phyloP scores from a whole-genome alignment of 192 early-diverging fungal species.

The Linnemannia exigua region DNA sequence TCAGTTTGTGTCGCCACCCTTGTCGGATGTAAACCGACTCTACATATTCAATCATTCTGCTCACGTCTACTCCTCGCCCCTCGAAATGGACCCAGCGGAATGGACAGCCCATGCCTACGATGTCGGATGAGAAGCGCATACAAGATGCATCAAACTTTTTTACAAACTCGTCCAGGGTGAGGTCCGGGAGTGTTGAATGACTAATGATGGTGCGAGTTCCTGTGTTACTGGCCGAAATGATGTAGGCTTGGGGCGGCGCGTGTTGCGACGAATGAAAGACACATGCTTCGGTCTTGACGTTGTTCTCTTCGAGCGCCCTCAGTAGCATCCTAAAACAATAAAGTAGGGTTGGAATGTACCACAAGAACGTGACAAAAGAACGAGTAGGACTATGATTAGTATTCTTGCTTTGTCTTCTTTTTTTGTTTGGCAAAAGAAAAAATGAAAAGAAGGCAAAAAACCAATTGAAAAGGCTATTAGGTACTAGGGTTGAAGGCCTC shows the following conservation, averaged over 20 bases:
- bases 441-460: not conserved
- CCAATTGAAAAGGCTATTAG: not conserved
- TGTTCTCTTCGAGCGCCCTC: constrained; percentile 49
- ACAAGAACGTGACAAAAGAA: not conserved
- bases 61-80: constrained; percentile 65
- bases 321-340: constrained; percentile 45
- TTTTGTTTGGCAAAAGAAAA: not conserved
- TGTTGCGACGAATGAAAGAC: constrained; percentile 54
- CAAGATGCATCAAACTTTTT: constrained; percentile 57
- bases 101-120: constrained; percentile 31
- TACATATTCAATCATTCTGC: constrained; percentile 69
- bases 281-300: constrained; percentile 62
- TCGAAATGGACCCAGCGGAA: constrained; percentile 79
- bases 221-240: constrained; percentile 65
- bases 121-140: constrained; percentile 26
- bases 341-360: not conserved
- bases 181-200: constrained; percentile 72
- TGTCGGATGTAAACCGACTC: constrained; percentile 55
- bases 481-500: not conserved
- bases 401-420: constrained; percentile 13
- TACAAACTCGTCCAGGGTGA: constrained; percentile 69
- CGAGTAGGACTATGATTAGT: not conserved
- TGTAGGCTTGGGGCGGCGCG: constrained; percentile 68
- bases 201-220: constrained; percentile 75
- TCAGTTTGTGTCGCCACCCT: constrained; percentile 61